Base-by-base conservation (phyloP, 2,329 filamentous ascomycete species). In the Xylaria sp. region DNA sequence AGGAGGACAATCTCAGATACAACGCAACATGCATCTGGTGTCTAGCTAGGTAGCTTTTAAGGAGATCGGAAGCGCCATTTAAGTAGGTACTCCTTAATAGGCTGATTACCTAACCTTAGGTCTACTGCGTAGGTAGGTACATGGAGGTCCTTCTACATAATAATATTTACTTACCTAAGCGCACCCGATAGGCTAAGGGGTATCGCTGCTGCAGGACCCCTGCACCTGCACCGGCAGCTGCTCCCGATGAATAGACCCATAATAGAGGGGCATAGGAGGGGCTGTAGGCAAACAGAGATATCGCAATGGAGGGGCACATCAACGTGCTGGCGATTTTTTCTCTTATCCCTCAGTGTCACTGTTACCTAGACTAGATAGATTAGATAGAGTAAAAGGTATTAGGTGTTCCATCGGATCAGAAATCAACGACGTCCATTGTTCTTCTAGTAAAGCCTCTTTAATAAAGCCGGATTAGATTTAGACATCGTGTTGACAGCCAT, bases 221-320 rank as follows among this genome's bases (percentile, higher is more conserved):
- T 2, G 22, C n/a, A 5, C n/a, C 22, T n/a, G 7, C 10, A n/a
- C n/a, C n/a, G 20, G 42, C 10, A 20, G 17, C 42, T 44, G n/a
- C 22, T 44, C 2, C 5, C n/a, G 10, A 2, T 42, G 15, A 59
- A 58, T 27, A 25, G 56, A 47, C 61, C 66, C 69, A 69, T 50
- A 69, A 66, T 71, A 67, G 65, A 71, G 67, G 61, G 63, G 55
- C 27, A 62, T 29, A 33, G 25, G 54, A 53, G 58, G 57, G 59
- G 44, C 29, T 55, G 51, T 53, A 57, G 51, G 44, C n/a, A 51
- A 50, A 36, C 42, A 60, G 50, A 64, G 64, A 67, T 63, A 69
- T 68, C 66, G 66, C 66, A 68, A 68, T 68, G 63, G 69, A 69
- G 66, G 69, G 69, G 69, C 59, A 65, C 50, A 54, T 68, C 38